phyloP scores from a whole-genome alignment of 495 filamentous ascomycete genomes.

The Halenospora varia region DNA sequence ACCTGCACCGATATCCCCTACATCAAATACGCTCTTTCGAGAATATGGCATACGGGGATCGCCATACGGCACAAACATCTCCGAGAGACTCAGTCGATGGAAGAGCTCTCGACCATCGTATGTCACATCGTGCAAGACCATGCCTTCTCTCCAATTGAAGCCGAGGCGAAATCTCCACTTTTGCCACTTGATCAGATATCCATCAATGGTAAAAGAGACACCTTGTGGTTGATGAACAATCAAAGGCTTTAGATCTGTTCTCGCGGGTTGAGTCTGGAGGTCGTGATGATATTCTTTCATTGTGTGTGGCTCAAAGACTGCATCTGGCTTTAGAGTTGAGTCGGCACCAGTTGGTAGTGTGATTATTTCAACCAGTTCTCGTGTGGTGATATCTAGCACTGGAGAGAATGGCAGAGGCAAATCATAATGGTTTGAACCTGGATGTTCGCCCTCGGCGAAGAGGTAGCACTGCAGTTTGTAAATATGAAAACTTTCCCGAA shows the following conservation, averaged over 20 bases:
- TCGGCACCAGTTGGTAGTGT: conserved; percentile 18
- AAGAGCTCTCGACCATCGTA: conserved; percentile 65
- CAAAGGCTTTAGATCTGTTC: conserved; percentile 31
- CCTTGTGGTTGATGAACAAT: conserved; percentile 50
- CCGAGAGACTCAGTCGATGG: conserved; percentile 64
- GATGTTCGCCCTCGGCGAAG: conserved; percentile 12
- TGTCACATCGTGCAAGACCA: conserved; percentile 66
- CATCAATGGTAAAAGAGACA: conserved; percentile 42
- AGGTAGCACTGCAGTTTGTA: conserved; percentile 16
- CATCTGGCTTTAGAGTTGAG: conserved; percentile 4
- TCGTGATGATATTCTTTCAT: conserved; percentile 21
- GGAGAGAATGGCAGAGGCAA: conserved; percentile 18
- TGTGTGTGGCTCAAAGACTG: conserved; percentile 6
- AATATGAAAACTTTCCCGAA: background rate
- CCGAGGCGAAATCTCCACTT: conserved; percentile 68
- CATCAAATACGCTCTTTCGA: conserved; percentile 72
- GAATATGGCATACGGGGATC: conserved; percentile 71
- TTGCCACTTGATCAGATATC: conserved; percentile 58
- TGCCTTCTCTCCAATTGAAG: conserved; percentile 72
- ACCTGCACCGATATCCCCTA: conserved; percentile 73
- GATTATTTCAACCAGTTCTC: conserved; percentile 14
- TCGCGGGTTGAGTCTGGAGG: conserved; percentile 2
- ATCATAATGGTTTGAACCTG: conserved; percentile 20
- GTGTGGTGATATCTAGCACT: conserved; percentile 15
- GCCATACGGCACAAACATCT: conserved; percentile 78